A percentile compares a stretch with the other conserved stretches of the same genome.
Conservation (phyloP, 768 basidiomycete genomes). For the Russula griseocarnosa region DNA sequence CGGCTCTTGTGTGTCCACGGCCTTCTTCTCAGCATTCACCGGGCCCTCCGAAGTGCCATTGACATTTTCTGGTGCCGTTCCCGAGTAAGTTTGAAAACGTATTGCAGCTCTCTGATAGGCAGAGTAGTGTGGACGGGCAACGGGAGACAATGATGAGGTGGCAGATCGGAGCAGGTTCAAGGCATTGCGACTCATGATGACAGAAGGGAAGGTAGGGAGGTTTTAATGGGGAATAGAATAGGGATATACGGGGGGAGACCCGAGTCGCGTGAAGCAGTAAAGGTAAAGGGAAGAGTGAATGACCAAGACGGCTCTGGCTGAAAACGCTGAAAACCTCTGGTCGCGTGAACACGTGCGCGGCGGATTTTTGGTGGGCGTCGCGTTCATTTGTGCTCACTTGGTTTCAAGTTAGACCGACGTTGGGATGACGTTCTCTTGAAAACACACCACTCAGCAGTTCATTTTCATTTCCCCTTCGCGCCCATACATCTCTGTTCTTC, state of each 20-base stretch:
- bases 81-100: slow-evolving; percentile 54
- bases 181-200: slow-evolving; percentile 51
- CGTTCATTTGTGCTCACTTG: background rate
- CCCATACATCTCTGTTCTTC: background rate
- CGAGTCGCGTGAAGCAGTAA: background rate
- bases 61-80: slow-evolving; percentile 42
- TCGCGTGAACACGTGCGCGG: slow-evolving; percentile 16
- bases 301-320: background rate
- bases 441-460: background rate
- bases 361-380: background rate
- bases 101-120: slow-evolving; percentile 29
- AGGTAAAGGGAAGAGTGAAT: background rate
- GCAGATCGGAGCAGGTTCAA: slow-evolving; percentile 55
- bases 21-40: slow-evolving; percentile 34
- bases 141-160: slow-evolving; percentile 53
- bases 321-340: background rate
- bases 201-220: slow-evolving; percentile 12
- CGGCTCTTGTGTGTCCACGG: slow-evolving; percentile 24
- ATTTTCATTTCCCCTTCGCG: slow-evolving; percentile 1
- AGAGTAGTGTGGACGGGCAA: slow-evolving; percentile 38
- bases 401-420: too few relatives aligned
- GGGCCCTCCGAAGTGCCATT: slow-evolving; percentile 31
- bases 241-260: slow-evolving; percentile 3
- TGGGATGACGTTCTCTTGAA: background rate
- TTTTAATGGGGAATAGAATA: slow-evolving; percentile 22